phyloP scores from a whole-genome alignment of 1,139 yeast genomes.

The Hanseniaspora sp. region DNA sequence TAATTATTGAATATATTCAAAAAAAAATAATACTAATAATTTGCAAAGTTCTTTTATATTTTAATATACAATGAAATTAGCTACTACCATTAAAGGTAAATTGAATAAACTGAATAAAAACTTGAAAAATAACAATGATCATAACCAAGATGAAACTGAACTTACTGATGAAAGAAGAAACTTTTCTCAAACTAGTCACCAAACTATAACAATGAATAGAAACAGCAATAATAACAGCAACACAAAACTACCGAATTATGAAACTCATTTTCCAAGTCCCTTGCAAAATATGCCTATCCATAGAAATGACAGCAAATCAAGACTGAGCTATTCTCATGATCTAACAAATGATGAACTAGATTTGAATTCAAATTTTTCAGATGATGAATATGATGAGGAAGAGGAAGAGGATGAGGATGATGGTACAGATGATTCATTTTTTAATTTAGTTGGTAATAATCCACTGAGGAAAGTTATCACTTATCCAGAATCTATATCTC shows the following conservation, averaged over 20 bases:
- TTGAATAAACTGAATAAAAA: slow-evolving; percentile 8
- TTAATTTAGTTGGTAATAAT: neutral
- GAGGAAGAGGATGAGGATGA: neutral
- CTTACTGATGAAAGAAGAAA: neutral
- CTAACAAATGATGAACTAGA: neutral
- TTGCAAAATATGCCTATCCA: neutral
- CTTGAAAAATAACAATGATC: neutral
- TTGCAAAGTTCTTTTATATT: neutral
- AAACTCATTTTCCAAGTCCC: slow-evolving; percentile 7
- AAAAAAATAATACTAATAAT: too few species aligned
- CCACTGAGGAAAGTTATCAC: neutral
- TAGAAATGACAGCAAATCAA: neutral
- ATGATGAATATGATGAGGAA: slow-evolving; percentile 1
- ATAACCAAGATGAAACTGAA: slow-evolving; percentile 1
- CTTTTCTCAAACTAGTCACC: neutral
- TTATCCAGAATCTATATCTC: slow-evolving; percentile 2
- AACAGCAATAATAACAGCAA: neutral
- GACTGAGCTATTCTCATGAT: neutral
- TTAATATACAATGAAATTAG: slow-evolving; percentile 1
- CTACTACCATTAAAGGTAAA: slow-evolving; percentile 8
- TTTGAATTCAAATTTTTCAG: neutral
- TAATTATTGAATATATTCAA: too few species aligned
- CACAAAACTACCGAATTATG: neutral
- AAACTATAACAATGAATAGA: neutral
- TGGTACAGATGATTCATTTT: neutral